A percentile compares a stretch with the other conserved stretches of the same genome.
Conservation (phyloP, 768 basidiomycete genomes). For the Termitomyces heimii region DNA sequence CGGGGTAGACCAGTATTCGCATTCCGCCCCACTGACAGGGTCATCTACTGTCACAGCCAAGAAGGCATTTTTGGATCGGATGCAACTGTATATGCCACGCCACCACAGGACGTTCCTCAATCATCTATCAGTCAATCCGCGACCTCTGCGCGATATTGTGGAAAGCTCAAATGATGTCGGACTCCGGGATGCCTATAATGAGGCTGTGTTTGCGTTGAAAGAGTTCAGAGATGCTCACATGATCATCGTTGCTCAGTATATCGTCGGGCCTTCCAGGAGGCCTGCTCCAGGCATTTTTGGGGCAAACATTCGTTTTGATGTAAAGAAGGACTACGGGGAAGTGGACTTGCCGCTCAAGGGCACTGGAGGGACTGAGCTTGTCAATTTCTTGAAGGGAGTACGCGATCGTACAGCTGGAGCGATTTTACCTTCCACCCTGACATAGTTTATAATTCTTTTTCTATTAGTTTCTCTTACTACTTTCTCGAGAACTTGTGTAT, state of each 20-base stretch:
- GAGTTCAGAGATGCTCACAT: constrained; percentile 77
- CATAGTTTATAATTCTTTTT: background rate
- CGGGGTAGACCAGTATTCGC: constrained; percentile 53
- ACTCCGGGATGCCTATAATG: constrained; percentile 57
- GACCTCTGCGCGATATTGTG: constrained; percentile 60
- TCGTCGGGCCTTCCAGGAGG: constrained; percentile 62
- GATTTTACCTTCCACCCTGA: constrained; percentile 10
- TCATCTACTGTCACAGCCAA: constrained; percentile 19
- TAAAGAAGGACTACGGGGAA: constrained; percentile 13
- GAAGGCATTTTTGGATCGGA: constrained; percentile 58
- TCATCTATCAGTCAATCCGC: constrained; percentile 57
- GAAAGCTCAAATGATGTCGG: constrained; percentile 21
- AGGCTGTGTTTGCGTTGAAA: constrained; percentile 61
- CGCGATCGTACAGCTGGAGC: constrained; percentile 62
- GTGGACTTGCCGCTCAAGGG: constrained; percentile 41
- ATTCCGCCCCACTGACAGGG: constrained; percentile 17
- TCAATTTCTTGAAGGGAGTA: constrained; percentile 71
- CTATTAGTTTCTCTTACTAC: background rate
- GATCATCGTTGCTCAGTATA: constrained; percentile 70
- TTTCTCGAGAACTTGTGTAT: background rate
- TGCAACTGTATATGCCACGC: constrained; percentile 83
- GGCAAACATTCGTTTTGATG: constrained; percentile 10
- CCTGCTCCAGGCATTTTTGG: constrained; percentile 19
- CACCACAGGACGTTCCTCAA: constrained; percentile 72
- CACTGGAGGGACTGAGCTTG: constrained; percentile 78